phyloP scores from a whole-genome alignment of 257 asterid genomes.

The Penstemon barbatus region DNA sequence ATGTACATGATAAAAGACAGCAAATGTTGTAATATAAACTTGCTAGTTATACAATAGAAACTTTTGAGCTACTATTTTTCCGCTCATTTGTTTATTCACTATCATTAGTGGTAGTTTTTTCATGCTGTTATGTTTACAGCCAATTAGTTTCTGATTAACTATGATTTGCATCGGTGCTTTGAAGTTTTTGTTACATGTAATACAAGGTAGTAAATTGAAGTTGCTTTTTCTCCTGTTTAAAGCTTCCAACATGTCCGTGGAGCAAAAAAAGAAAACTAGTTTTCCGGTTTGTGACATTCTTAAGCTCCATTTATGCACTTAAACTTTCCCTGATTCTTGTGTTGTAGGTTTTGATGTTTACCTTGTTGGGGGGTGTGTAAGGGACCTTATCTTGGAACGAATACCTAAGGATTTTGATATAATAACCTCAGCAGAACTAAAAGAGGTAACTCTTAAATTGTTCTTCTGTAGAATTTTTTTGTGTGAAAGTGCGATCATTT shows the following conservation, averaged over 20 bases:
- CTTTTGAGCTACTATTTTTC: neutral
- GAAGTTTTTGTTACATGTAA: neutral
- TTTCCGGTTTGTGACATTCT: conserved; percentile 8
- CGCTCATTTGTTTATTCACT: neutral
- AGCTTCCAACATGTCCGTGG: conserved; percentile 10
- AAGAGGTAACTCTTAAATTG: conserved; percentile 44
- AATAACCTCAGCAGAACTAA: conserved; percentile 81
- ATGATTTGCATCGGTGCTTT: conserved; percentile 15
- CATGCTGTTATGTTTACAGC: neutral
- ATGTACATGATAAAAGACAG: no score
- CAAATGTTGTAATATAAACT: neutral
- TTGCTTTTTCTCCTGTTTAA: neutral
- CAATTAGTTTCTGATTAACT: neutral
- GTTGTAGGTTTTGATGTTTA: conserved; percentile 77
- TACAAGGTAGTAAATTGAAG: neutral
- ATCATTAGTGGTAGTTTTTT: neutral
- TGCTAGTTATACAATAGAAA: neutral
- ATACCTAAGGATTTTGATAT: conserved; percentile 83
- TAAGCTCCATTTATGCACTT: conserved; percentile 12
- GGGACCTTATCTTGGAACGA: conserved; percentile 72
- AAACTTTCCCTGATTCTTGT: conserved; percentile 5
- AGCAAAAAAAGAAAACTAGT: conserved; percentile 10
- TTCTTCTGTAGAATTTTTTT: conserved; percentile 5
- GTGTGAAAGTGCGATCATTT: neutral
- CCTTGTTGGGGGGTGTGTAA: conserved; percentile 90